These are phyloP conservation scores for Suhomyces bribrorum DNA, from an alignment of 1,139 yeast genomes.

Conservation along the genomic window DNA sequence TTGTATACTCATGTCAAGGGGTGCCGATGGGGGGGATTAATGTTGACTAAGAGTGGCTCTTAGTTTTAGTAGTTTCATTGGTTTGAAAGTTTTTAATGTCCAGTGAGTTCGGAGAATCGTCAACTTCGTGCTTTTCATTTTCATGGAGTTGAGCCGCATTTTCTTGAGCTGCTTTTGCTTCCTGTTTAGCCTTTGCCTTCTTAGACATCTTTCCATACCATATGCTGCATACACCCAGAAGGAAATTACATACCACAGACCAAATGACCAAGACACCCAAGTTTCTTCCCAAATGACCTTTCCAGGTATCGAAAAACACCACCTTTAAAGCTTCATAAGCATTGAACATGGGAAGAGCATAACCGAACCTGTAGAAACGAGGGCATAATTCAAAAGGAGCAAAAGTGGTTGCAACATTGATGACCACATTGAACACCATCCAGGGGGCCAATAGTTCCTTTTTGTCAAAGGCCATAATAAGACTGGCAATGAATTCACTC, in stretches of 20 bases:
- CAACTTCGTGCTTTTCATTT: background rate
- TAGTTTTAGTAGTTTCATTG: too few relatives aligned
- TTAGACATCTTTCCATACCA: constrained; percentile 1
- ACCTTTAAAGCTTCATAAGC: constrained; percentile 57
- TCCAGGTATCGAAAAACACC: constrained; percentile 56
- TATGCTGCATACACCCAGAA: constrained; percentile 9
- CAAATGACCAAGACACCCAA: constrained; percentile 60
- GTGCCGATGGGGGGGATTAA: too few relatives aligned
- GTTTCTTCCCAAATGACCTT: constrained; percentile 57
- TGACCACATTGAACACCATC: constrained; percentile 61
- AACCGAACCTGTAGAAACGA: constrained; percentile 60
- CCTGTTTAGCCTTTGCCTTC: constrained; percentile 2
- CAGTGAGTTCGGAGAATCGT: background rate
- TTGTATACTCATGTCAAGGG: too few relatives aligned
- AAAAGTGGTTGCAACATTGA: constrained; percentile 62
- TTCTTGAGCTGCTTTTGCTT: background rate
- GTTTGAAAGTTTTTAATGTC: background rate
- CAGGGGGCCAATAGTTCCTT: constrained; percentile 56
- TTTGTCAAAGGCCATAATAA: constrained; percentile 47
- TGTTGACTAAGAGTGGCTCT: too few relatives aligned
- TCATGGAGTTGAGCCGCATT: background rate
- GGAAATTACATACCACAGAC: constrained; percentile 49
- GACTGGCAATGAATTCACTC: constrained; percentile 56
- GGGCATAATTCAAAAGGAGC: constrained; percentile 57
- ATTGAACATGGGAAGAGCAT: constrained; percentile 65